Evolutionary conservation across 495 filamentous ascomycete genomes (phyloP), one percentile per base, ranked within the genome.

Genomic region (Neurospora sp.): DNA sequence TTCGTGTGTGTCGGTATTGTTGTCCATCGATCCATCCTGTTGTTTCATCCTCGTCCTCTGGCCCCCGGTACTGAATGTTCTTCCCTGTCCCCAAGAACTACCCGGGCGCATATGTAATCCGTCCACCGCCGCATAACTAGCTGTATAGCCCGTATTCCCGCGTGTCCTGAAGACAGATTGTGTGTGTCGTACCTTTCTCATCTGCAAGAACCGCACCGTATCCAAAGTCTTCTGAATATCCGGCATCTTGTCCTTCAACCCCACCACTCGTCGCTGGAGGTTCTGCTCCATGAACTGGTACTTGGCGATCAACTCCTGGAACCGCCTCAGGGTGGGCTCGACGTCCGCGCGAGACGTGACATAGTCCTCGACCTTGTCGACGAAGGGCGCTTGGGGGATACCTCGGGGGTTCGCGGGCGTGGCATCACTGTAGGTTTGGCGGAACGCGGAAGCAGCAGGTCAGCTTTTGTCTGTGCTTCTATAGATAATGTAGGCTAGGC

Each of bases 261-360:
- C 93, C 12, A 86, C 86, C n/a, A 91, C 90, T 68, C 96, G 89
- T 69, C 92, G 86, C 77, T 95, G 90, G 37, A 93, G 92, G 83
- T 97, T 98, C 76, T 91, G 86, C 85, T 98, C 94, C 96, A 99
- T 99, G 84, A 98, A 99, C 81, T 98, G 96, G 84, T 99, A 99
- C 86, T 99, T 98, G 71, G 95, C 94, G 76, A 99, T 98, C 96
- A 99, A 97, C 86, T 99, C 96, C 82, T 98, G 96, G 82, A 99
- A 98, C 78, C 88, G 94, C 79, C 92, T 91, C 77, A 99, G 86
- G 37, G 94, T 97, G 31, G 88, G 84, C 81, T 98, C 96, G 75
- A 98, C 96, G 73, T 98, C 93, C 5, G 88, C 89, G 27, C 95
- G 89, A 10, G 91, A 89, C 73, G 93, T 86, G 76, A 98, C 92